These are phyloP conservation scores for Fusarium brachygibbosum DNA, from an alignment of 2,329 filamentous ascomycete genomes.

Conservation along the genomic window DNA sequence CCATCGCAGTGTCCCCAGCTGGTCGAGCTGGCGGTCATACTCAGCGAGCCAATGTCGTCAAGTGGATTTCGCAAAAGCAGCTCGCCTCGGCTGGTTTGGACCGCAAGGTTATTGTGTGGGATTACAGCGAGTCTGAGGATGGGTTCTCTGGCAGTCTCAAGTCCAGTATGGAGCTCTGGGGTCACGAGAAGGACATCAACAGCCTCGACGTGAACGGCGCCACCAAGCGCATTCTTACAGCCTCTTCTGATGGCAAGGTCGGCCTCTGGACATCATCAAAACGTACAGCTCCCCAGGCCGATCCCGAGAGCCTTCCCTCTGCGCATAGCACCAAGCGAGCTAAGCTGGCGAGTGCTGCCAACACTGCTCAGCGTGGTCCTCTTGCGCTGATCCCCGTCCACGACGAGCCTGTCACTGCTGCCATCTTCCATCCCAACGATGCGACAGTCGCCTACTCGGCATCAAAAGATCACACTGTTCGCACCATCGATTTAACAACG, in stretches of 20 bases:
- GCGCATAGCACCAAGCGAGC: slow-evolving; percentile 80
- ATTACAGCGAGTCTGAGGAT: slow-evolving; percentile 78
- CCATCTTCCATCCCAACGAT: slow-evolving; percentile 87
- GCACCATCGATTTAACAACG: slow-evolving; percentile 92
- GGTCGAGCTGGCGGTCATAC: slow-evolving; percentile 79
- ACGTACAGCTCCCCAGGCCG: slow-evolving; percentile 79
- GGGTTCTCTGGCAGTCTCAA: slow-evolving; percentile 73
- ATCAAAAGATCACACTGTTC: slow-evolving; percentile 90
- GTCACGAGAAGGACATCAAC: slow-evolving; percentile 81
- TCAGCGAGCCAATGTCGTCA: slow-evolving; percentile 83
- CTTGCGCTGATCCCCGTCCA: slow-evolving; percentile 80
- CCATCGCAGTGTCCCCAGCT: slow-evolving; percentile 81
- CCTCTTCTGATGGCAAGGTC: slow-evolving; percentile 84
- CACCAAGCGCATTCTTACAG: slow-evolving; percentile 84
- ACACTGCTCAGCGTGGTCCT: slow-evolving; percentile 80
- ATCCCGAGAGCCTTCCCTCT: slow-evolving; percentile 76
- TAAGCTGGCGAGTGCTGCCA: slow-evolving; percentile 66
- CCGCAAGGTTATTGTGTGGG: slow-evolving; percentile 89
- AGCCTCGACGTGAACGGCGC: slow-evolving; percentile 79
- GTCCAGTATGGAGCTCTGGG: slow-evolving; percentile 84
- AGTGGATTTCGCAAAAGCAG: slow-evolving; percentile 82
- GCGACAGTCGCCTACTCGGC: slow-evolving; percentile 90
- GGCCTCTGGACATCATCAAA: slow-evolving; percentile 92
- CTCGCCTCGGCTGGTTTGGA: slow-evolving; percentile 88
- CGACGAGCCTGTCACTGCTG: slow-evolving; percentile 80